Percentiles rank a stretch among this genome's conserved stretches.
Conservation (phyloP, 2,329 filamentous ascomycete genomes). For the Fusarium illudens region DNA sequence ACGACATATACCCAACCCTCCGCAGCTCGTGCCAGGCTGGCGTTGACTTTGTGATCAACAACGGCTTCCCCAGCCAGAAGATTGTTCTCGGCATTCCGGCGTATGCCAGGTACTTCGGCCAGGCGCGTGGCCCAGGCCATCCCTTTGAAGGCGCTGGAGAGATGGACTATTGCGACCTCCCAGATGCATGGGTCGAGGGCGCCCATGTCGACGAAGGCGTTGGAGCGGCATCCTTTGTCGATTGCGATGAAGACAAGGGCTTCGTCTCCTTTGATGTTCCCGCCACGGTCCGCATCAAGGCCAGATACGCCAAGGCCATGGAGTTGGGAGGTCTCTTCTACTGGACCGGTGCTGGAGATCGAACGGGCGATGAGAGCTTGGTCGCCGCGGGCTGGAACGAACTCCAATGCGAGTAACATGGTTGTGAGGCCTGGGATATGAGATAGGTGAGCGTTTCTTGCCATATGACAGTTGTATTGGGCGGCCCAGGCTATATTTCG, state of each 20-base stretch:
- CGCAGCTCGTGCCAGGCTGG: slow-evolving; percentile 62
- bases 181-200: slow-evolving; percentile 55
- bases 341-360: slow-evolving; percentile 72
- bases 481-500: not conserved
- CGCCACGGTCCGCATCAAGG: slow-evolving; percentile 68
- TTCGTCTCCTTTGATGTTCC: slow-evolving; percentile 73
- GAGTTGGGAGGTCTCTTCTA: slow-evolving; percentile 72
- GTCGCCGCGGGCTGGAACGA: slow-evolving; percentile 67
- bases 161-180: slow-evolving; percentile 70
- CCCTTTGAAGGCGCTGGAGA: slow-evolving; percentile 58
- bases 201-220: slow-evolving; percentile 58
- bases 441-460: not conserved
- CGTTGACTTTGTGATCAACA: slow-evolving; percentile 61
- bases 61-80: slow-evolving; percentile 65
- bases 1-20: slow-evolving; percentile 41
- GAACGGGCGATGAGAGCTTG: slow-evolving; percentile 62
- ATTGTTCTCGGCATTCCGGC: slow-evolving; percentile 70
- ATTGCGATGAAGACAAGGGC: slow-evolving; percentile 49
- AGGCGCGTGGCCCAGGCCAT: slow-evolving; percentile 62
- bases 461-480: not conserved
- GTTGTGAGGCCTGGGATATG: not conserved
- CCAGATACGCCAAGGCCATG: slow-evolving; percentile 62
- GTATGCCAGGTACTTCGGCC: slow-evolving; percentile 69
- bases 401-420: slow-evolving; percentile 42
- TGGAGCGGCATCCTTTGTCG: slow-evolving; percentile 67